Conservation (phyloP, 2,329 filamentous ascomycete species). For the Sporothrix pallida region DNA sequence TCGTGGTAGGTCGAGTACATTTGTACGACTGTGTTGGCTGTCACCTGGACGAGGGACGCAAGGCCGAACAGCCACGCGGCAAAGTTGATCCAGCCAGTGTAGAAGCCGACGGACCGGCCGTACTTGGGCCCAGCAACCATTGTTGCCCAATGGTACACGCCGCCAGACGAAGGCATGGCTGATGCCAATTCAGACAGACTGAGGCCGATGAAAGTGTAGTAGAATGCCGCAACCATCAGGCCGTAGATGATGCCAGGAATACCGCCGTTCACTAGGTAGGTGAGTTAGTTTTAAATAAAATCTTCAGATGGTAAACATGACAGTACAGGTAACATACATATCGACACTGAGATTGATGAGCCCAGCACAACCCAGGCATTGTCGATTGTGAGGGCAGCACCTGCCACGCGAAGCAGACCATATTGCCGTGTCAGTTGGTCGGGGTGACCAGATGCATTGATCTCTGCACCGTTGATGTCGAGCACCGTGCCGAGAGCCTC, state of each 20-base stretch:
- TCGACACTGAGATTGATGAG: conserved; percentile 62
- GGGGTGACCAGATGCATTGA: conserved; percentile 68
- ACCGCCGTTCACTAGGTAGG: conserved; percentile 48
- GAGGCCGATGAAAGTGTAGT: conserved; percentile 52
- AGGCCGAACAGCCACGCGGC: conserved; percentile 68
- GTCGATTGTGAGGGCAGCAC: conserved; percentile 65
- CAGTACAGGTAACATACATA: conserved; percentile 51
- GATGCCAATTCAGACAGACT: conserved; percentile 60
- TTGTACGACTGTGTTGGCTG: conserved; percentile 64
- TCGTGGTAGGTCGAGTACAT: conserved; percentile 66
- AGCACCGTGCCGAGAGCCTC: conserved; percentile 22
- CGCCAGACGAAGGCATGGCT: conserved; percentile 63
- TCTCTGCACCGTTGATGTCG: conserved; percentile 27
- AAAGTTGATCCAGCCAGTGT: conserved; percentile 58
- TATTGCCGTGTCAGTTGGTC: conserved; percentile 70
- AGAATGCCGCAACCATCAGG: conserved; percentile 51
- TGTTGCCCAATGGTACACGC: conserved; percentile 66
- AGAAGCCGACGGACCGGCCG: conserved; percentile 59
- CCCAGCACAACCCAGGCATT: conserved; percentile 70
- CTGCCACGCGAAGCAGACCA: conserved; percentile 63
- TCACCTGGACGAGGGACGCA: conserved; percentile 63
- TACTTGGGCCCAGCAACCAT: conserved; percentile 61
- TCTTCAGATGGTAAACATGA: no score
- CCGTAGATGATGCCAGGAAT: conserved; percentile 52
- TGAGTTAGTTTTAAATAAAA: no score